phyloP scores from a whole-genome alignment of 2,329 filamentous ascomycete species.

The Grosmannia huntii region DNA sequence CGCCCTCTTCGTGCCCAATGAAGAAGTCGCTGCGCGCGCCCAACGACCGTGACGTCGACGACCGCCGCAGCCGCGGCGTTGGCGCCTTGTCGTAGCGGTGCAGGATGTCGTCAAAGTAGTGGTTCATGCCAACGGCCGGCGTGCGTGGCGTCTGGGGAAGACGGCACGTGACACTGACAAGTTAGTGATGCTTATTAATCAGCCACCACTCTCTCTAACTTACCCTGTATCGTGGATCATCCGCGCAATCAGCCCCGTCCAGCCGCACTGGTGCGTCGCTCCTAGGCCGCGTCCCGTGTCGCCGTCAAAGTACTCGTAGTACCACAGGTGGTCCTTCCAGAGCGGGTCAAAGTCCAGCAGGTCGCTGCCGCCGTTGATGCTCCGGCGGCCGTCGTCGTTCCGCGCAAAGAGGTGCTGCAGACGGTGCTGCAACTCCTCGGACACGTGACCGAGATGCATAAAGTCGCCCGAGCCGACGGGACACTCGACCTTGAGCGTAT shows the following conservation, averaged over 20 bases:
- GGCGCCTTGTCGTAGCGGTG: conserved; percentile 30
- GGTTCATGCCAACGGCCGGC: conserved; percentile 67
- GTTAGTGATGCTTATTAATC: not conserved
- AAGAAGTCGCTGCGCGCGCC: conserved; percentile 68
- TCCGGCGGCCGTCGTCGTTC: conserved; percentile 72
- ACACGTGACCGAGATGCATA: conserved; percentile 91
- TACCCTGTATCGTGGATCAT: conserved; percentile 98
- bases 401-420: conserved; percentile 83
- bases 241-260: conserved; percentile 90
- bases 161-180: conserved; percentile 64
- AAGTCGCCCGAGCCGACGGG: conserved; percentile 85
- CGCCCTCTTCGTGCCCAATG: conserved; percentile 22
- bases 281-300: conserved; percentile 81
- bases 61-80: conserved; percentile 53
- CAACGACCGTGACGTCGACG: conserved; percentile 73
- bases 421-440: conserved; percentile 89
- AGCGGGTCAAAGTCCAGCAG: conserved; percentile 80
- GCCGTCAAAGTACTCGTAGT: conserved; percentile 95
- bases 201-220: conserved; percentile 24
- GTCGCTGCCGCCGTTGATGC: conserved; percentile 76
- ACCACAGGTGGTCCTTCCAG: conserved; percentile 92
- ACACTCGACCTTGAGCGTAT: conserved; percentile 79
- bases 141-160: conserved; percentile 88
- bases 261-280: conserved; percentile 88
- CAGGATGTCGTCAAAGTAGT: conserved; percentile 93